Percentiles rank a stretch among this genome's conserved stretches.
phyloP scores from a whole-genome alignment of 768 basidiomycete species.

The Amanita pseudoporphyria region DNA sequence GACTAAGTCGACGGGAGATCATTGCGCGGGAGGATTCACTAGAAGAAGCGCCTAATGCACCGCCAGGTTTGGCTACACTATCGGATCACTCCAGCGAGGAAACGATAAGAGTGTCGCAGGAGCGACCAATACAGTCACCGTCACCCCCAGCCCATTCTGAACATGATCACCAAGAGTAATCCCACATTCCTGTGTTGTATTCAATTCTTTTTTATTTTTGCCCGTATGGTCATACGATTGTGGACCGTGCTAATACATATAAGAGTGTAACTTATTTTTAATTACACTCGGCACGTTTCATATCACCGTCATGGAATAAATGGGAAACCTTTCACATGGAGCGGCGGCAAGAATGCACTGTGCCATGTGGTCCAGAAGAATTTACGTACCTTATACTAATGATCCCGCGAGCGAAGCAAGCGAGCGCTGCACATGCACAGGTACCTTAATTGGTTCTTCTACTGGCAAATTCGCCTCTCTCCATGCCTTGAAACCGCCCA shows the following conservation, averaged over 20 bases:
- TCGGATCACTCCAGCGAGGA: neutral
- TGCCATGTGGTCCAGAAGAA: neutral
- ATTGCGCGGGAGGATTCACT: constrained; percentile 21
- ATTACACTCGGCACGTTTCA: neutral
- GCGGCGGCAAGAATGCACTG: neutral
- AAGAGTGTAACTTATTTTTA: constrained; percentile 4
- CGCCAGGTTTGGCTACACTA: neutral
- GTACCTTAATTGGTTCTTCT: constrained; percentile 13
- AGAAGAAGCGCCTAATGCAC: neutral
- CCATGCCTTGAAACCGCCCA: constrained; percentile 71
- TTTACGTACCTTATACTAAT: neutral
- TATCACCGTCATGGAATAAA: neutral
- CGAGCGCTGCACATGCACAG: constrained; percentile 1
- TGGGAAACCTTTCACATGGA: neutral
- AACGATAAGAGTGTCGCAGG: neutral
- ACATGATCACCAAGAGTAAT: neutral
- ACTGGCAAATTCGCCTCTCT: constrained; percentile 56
- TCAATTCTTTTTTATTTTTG: neutral
- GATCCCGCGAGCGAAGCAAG: neutral
- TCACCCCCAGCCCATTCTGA: neutral
- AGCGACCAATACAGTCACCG: neutral
- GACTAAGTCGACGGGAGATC: constrained; percentile 17
- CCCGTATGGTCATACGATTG: neutral
- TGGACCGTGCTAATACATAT: neutral
- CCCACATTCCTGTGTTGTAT: neutral